Evolutionary conservation across 202 grass and related monocot species (phyloP), one percentile per base, ranked within the genome.

Genomic region (Tripidium arundinaceum): DNA sequence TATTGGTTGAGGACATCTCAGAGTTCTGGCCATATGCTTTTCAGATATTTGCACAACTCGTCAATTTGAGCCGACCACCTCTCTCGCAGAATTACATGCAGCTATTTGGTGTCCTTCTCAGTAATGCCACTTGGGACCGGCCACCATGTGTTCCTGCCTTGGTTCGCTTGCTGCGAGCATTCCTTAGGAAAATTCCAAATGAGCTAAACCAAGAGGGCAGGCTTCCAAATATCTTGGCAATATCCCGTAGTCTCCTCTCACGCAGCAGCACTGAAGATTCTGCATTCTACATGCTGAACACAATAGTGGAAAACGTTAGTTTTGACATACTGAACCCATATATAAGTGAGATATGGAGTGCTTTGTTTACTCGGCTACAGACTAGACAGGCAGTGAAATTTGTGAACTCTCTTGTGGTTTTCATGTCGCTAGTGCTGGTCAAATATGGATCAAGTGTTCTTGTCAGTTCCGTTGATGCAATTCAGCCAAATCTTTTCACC

Each of bases 11-110:
- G 21, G 95, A 98, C 70, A 94, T 98, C 59, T 86, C 88, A 65
- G 95, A 98, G 86, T 98, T 98, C 84, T 98, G 95, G 95, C 85
- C 95, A 37, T 98, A 94, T 74, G 86, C 86, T 31, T 94, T 98
- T 79, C 92, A 98, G 79, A 94, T 98, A 92, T 94, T 94, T n/a
- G 90, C 95, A 21, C 90, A 94, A 79, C 86, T 98, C 54, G 85
- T 98, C 68, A 91, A 93, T 69, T 63, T 94, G 86, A 94, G 88
- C 64, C 83, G 45, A 52, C 92, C 88, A 57, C 95, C 95, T 43
- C 85, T 98, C 64, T 98, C 90, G 1, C 90, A 87, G 79, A 92
- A 84, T 58, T 98, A 98, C 79, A 91, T 98, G 95, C 87, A 90
- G 68, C 83, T 98, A 21, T 98, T 98, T 77, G 83, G 86, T 81